Base-by-base conservation (phyloP, 768 basidiomycete species). In the Podaxis carcinomalis region DNA sequence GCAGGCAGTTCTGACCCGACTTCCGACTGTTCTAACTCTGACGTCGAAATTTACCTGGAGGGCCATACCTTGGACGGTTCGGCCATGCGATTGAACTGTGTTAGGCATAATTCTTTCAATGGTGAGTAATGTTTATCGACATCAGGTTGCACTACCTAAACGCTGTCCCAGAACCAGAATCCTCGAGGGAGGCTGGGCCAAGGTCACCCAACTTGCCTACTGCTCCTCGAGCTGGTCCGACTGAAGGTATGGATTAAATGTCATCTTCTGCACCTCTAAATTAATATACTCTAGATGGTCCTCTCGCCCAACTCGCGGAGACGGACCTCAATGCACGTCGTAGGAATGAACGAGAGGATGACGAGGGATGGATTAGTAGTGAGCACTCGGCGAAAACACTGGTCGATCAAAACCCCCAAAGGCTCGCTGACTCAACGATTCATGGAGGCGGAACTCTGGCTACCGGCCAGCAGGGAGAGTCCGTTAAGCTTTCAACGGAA, bases 31-130 rank as follows among this genome's bases (percentile, higher is more conserved):
- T 66, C 65, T 5, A 63, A 61, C 57, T 63, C 63, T 25, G 73
- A 72, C 25, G 69, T 77, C 40, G 76, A 77, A 63, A 75, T 77
- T 16, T 75, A 75, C 56, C 68, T 77, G 47, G 69, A 70, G 53
- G 68, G 68, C 50, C 70, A 73, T 47, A 70, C 69, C 23, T 64
- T 75, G 62, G 68, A 73, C 59, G 68, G 73, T 60, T 73, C 72
- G 47, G 67, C 63, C 21, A 59, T 64, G 47, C 67, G 63, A 47
- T 68, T 70, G 68, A 67, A 68, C 62, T 57, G 57, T 32, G 49
- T 60, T 23, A 32, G 49, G 23, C 52, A 56, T 9, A 39, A 27
- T 56, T 61, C 57, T 51, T 61, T 65, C 61, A 46, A 23, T 4
- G 61, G 66, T 64, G 40, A 51, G 57, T 53, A 11, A 44, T 49